phyloP scores from a whole-genome alignment of 2,329 filamentous ascomycete genomes.

The Beauveria sp. region DNA sequence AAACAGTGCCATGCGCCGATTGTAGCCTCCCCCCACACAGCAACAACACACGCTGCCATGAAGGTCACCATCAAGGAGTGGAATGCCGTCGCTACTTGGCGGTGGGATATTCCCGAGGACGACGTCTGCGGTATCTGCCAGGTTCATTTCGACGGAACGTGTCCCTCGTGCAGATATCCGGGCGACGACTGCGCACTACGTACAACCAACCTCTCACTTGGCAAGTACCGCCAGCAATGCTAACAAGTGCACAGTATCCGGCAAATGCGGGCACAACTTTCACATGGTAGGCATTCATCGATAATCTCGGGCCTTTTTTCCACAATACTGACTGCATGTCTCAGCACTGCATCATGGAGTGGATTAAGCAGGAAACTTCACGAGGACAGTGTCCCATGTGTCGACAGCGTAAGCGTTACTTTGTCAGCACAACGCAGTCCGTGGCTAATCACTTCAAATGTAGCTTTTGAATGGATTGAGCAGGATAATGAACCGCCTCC shows the following conservation, averaged over 20 bases:
- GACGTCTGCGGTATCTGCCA: slow-evolving; percentile 98
- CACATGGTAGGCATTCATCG: slow-evolving; percentile 64
- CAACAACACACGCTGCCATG: slow-evolving; percentile 46
- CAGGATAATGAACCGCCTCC: slow-evolving; percentile 25
- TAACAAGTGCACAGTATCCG: slow-evolving; percentile 58
- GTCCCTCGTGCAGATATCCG: slow-evolving; percentile 95
- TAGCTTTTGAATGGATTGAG: slow-evolving; percentile 35
- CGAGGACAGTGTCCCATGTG: slow-evolving; percentile 98
- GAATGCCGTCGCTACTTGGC: slow-evolving; percentile 93
- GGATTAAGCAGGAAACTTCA: slow-evolving; percentile 91
- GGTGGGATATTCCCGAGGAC: slow-evolving; percentile 95
- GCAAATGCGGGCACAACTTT: slow-evolving; percentile 95
- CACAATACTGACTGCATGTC: slow-evolving; percentile 8
- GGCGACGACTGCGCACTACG: slow-evolving; percentile 90
- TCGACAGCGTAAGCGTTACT: slow-evolving; percentile 64
- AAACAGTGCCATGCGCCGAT: background rate
- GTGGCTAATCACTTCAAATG: background rate
- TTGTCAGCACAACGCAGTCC: background rate
- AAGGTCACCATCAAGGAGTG: slow-evolving; percentile 92
- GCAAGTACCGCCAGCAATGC: background rate
- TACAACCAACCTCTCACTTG: slow-evolving; percentile 36
- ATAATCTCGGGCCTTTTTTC: background rate
- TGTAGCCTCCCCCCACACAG: background rate
- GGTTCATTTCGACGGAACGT: slow-evolving; percentile 95
- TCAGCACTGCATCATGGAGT: slow-evolving; percentile 90